Evolutionary conservation across 2,329 filamentous ascomycete genomes (phyloP), one percentile per base, ranked within the genome.

Genomic region (Coleophoma eucalyptorum): DNA sequence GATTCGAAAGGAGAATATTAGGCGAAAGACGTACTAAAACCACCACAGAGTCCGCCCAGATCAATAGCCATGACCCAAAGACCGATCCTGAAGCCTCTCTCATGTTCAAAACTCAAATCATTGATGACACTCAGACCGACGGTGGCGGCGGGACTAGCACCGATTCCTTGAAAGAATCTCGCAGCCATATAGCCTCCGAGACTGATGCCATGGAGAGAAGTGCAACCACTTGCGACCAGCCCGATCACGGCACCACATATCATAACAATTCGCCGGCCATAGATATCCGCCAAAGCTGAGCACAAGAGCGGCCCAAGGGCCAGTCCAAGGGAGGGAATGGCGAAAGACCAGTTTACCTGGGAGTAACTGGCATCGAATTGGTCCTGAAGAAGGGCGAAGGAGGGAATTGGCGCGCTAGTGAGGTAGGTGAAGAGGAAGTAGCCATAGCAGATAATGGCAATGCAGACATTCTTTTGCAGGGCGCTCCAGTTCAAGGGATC

Each of bases 401-500:
- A 78, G 2, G 78, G 77, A 1, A 81, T 75, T 0, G 77, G 78
- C 0, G 75, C 78, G 1, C 78, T 81, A 0, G 78, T 81, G 53
- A 81, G 70, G 64, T 80, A 82, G 15, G 79, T 81, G 65, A 81
- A 79, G 54, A 81, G 65, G 58, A 81, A 81, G 57, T 80, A 79
- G 54, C 74, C 77, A 37, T 43, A 38, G 44, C 41, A 56, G 15
- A 80, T 74, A 52, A 81, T 77, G 3, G 67, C 67, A 3, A 81
- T 64, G 41, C 78, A 74, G 2, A 57, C 60, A 59, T 78, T 69
- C 57, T 81, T 81, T 55, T 72, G 72, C 10, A 66, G 44, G 3
- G 51, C 59, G 0, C 73, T 65, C 76, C 77, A 81, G 57, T 80
- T 81, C 46, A 81, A 64, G n/a, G 78, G 78, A 55, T 81, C 78